These are phyloP conservation scores for Fraxinus excelsior DNA, from an alignment of 257 asterid genomes.

Conservation along the genomic window DNA sequence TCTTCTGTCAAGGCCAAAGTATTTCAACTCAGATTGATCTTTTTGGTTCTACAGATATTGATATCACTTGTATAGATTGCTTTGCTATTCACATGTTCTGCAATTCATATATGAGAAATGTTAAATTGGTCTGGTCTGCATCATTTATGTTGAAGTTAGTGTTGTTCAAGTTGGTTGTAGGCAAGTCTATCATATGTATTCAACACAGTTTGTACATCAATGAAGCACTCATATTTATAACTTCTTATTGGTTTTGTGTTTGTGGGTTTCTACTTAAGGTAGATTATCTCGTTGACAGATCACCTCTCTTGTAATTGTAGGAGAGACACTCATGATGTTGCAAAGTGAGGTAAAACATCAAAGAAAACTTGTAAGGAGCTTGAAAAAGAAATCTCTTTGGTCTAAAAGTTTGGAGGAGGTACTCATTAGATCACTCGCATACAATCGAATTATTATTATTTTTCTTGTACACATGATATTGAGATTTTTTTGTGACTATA, in stretches of 20 bases:
- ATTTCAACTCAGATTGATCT: constrained; percentile 2
- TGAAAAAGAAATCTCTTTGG: constrained; percentile 98
- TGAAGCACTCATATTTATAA: not conserved
- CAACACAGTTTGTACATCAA: not conserved
- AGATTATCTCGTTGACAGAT: constrained; percentile 12
- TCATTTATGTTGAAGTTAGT: not conserved
- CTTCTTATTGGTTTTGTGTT: not conserved
- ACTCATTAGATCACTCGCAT: constrained; percentile 26
- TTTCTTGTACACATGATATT: not conserved
- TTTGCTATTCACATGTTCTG: not conserved
- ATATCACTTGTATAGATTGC: not conserved
- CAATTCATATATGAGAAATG: not conserved
- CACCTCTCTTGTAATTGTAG: constrained; percentile 40
- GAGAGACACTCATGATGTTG: constrained; percentile 79
- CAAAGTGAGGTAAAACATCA: constrained; percentile 91
- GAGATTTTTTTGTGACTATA: not conserved
- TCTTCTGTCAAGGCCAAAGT: not conserved
- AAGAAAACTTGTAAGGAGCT: constrained; percentile 75
- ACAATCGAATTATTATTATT: not conserved
- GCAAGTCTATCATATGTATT: too few species aligned
- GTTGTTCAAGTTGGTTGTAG: not conserved
- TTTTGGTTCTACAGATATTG: not conserved
- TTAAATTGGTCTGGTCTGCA: not conserved
- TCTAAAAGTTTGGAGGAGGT: constrained; percentile 96
- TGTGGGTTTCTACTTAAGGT: constrained; percentile 5